Conservation (phyloP, 1,284 basidiomycete genomes). For the Kalmanozyma brasiliensis region DNA sequence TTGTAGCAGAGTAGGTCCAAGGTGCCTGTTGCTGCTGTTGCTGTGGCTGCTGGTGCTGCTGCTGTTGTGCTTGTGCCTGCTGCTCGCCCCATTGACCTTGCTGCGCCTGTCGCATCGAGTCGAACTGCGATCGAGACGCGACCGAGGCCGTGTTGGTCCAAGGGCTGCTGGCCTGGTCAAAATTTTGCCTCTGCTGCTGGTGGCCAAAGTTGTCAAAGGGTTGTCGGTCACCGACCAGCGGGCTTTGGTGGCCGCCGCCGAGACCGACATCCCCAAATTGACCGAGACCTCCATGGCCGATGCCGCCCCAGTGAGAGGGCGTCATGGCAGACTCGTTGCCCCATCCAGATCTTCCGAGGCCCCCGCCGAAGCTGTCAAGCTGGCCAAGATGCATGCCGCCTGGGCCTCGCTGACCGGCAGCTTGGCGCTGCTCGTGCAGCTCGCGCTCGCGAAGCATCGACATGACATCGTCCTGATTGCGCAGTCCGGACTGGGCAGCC, state of each 20-base stretch:
- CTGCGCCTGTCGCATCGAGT: slow-evolving; percentile 26
- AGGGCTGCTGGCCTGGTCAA: slow-evolving; percentile 35
- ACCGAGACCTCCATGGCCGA: slow-evolving; percentile 32
- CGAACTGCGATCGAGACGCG: slow-evolving; percentile 41
- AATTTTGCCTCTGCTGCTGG: slow-evolving; percentile 20
- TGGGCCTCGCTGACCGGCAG: slow-evolving; percentile 38
- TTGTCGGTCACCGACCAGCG: slow-evolving; percentile 31
- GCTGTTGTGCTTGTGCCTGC: slow-evolving; percentile 32
- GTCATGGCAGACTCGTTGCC: slow-evolving; percentile 29
- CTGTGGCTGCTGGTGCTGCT: slow-evolving; percentile 40
- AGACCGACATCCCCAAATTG: slow-evolving; percentile 42
- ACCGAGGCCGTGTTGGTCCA: slow-evolving; percentile 41
- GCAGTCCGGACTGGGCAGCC: slow-evolving; percentile 27
- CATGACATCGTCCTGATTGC: slow-evolving; percentile 53
- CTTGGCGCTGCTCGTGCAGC: slow-evolving; percentile 52
- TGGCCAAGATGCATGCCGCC: slow-evolving; percentile 38
- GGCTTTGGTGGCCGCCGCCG: slow-evolving; percentile 37
- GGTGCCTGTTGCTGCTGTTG: slow-evolving; percentile 27
- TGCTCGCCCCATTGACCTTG: slow-evolving; percentile 46
- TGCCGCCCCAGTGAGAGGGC: slow-evolving; percentile 37
- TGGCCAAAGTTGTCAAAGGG: slow-evolving; percentile 36
- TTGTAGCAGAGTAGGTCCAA: slow-evolving; percentile 30
- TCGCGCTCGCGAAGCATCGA: slow-evolving; percentile 53
- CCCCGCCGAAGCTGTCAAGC: slow-evolving; percentile 32
- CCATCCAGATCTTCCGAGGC: slow-evolving; percentile 36